Evolutionary conservation across 1,284 basidiomycete genomes (phyloP), one percentile per base, ranked within the genome.

Genomic region (Ganoderma lucidum): DNA sequence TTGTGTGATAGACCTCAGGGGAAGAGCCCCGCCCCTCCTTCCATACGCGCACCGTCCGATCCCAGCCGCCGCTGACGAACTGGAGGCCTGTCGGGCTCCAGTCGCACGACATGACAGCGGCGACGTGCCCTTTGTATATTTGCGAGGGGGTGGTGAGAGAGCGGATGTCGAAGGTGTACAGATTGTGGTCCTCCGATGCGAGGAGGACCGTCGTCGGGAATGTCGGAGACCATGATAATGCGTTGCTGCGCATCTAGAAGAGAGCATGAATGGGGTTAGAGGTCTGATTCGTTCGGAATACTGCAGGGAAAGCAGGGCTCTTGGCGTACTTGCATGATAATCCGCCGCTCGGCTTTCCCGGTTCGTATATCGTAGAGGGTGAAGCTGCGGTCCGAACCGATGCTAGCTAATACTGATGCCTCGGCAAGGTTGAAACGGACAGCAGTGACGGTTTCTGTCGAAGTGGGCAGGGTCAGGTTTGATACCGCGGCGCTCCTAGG

Each of bases 131-230:
- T 81, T 99, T 99, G 87, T 98, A 99, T 59, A 99, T 95, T 75
- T 98, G 95, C 3, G 92, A 95, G 1, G 98, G 96, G 0, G 87
- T 86, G 12, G 87, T 83, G 62, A 99, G 86, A 69, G 94, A 90
- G 58, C 97, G 90, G 71, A 99, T 94, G 78, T 99, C 98, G 80
- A 98, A 99, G 0, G 98, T 99, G 82, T 99, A 99, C 53, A 99
- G 85, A 77, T 99, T 98, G 84, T 99, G 97, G 79, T 99, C 98
- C 83, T 99, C 98, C 1, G 96, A 98, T 15, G 95, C 98, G 17
- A 99, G 88, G 2, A 99, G 89, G 48, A 99, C 84, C 3, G 92
- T 88, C 0, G 97, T 98, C 0, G 98, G 97, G 79, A 97, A 93
- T 0, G 96, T 96, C 0, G 98, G 97, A 63, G 96, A 98, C 96